Evolutionary conservation across 208 protist species (phyloP), one percentile per base, ranked within the genome.

Genomic region (Dictyostelium gargantuum): DNA sequence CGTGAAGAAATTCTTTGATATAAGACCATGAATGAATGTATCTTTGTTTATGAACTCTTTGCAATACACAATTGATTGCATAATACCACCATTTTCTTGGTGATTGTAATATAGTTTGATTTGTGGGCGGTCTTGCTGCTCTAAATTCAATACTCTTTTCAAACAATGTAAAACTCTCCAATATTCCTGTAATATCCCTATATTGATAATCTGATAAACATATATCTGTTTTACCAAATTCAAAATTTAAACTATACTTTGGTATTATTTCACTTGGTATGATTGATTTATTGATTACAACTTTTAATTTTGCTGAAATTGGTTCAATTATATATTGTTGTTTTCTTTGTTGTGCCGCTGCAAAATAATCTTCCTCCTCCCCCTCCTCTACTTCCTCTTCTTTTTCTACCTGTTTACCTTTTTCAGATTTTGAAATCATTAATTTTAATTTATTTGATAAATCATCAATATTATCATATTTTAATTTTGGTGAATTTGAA

Each of bases 151-250:
- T 75, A 9, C 11, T 29, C 11, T 46, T 89, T 19, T 77, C 75
- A 66, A 89, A 89, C 48, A 89, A 23, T 35, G 32, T 54, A 29
- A 89, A 79, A 52, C 82, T 46, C 26, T 89, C 82, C 38, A 89
- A 35, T 17, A 89, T 68, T 9, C 58, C 63, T 1, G 82, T 89
- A 0, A 89, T 89, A 29, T 89, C 68, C 19, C 23, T 40, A 52
- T 89, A 89, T 40, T 89, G 82, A 32, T 8, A 15, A 40, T 89
- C 82, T 2, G 82, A 89, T 19, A 89, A 29, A 17, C 17, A 44
- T 2, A 89, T 40, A 17, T 89, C 50, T 1, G 48, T 66, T 32
- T 29, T 15, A 19, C 44, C 68, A 29, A 89, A 52, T 23, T 66
- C 68, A 19, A 89, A 50, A 15, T 40, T 35, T 17, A 89, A 56